Percentiles rank a stretch among this genome's conserved stretches.
Conservation (phyloP, 1,139 yeast genomes). For the Suhomyces anneliseae region DNA sequence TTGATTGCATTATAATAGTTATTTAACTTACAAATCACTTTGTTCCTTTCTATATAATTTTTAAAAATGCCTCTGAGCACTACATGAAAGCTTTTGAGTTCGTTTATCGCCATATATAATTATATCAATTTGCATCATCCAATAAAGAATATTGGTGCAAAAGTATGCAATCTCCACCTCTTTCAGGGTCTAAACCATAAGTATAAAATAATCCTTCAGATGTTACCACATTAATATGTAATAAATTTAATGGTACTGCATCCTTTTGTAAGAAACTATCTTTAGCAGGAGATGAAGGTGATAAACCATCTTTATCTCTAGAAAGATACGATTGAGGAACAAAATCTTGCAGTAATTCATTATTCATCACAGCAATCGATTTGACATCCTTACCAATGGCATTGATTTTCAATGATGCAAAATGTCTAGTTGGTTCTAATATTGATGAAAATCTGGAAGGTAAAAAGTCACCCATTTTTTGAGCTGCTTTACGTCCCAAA, state of each 20-base stretch:
- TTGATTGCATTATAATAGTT: too few relatives aligned
- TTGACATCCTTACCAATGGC: constrained; percentile 59
- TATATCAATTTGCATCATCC: constrained; percentile 19
- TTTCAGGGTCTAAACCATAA: constrained; percentile 80
- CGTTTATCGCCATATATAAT: too few relatives aligned
- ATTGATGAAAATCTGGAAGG: constrained; percentile 85
- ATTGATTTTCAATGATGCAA: constrained; percentile 88
- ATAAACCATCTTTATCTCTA: constrained; percentile 15
- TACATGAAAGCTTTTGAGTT: too few relatives aligned
- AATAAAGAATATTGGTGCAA: constrained; percentile 63
- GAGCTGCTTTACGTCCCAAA: constrained; percentile 76
- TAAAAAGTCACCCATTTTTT: constrained; percentile 81
- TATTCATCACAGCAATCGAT: constrained; percentile 59
- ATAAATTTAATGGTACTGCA: constrained; percentile 44
- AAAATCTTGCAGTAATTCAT: constrained; percentile 39
- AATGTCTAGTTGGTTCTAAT: constrained; percentile 88
- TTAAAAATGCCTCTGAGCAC: too few relatives aligned
- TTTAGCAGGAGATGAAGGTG: constrained; percentile 11
- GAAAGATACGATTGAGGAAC: constrained; percentile 37
- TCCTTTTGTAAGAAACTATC: constrained; percentile 6
- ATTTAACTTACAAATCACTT: too few relatives aligned
- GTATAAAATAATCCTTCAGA: constrained; percentile 86
- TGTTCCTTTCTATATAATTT: too few relatives aligned
- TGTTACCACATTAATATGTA: constrained; percentile 78
- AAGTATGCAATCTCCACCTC: constrained; percentile 91